phyloP scores from a whole-genome alignment of 305 asterid species.

The Salvia sclarea region DNA sequence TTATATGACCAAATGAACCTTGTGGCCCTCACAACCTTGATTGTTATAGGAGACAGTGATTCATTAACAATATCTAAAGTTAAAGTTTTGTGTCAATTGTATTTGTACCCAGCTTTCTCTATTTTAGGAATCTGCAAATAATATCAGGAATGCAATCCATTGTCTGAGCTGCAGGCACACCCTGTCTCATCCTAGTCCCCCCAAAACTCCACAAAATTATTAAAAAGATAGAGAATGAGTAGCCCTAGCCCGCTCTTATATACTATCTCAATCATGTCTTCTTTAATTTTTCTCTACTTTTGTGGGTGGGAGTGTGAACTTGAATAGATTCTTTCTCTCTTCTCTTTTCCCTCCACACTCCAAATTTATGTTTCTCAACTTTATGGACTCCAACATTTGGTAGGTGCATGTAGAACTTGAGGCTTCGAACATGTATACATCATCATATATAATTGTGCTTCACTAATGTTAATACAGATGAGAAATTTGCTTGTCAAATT shows the following conservation, averaged over 20 bases:
- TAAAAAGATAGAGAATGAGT: not conserved
- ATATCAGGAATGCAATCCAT: not conserved
- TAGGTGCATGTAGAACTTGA: too few species aligned
- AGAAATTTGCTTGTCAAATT: too few species aligned
- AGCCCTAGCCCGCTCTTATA: not conserved
- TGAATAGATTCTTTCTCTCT: not conserved
- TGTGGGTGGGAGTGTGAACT: not conserved
- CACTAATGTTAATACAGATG: not conserved
- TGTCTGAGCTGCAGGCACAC: not conserved
- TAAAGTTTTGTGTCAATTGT: not conserved
- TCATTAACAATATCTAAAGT: not conserved
- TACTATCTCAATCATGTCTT: not conserved
- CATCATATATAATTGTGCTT: too few species aligned
- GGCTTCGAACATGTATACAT: too few species aligned
- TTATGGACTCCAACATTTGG: too few species aligned
- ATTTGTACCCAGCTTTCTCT: not conserved
- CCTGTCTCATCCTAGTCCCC: constrained; percentile 9
- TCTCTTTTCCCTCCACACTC: too few species aligned
- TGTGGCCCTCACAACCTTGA: too few species aligned
- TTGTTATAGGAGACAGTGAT: too few species aligned
- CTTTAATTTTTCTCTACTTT: not conserved
- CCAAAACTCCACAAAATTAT: not conserved
- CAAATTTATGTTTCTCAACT: too few species aligned
- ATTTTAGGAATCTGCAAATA: not conserved
- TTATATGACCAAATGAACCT: too few species aligned